phyloP scores from a whole-genome alignment of 441 rosid genomes.

The Cnidoscolus chayamansa region DNA sequence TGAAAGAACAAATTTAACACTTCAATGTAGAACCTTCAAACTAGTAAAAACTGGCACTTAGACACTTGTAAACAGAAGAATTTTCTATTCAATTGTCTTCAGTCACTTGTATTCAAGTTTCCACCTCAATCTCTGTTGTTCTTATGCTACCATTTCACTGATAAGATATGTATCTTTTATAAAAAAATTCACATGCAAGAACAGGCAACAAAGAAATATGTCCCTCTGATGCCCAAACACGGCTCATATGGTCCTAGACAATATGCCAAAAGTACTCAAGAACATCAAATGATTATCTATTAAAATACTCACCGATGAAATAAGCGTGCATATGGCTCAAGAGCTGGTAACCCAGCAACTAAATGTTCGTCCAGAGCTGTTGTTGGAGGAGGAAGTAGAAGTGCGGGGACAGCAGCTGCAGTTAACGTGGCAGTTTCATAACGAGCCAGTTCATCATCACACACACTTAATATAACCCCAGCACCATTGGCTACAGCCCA shows the following conservation, averaged over 20 bases:
- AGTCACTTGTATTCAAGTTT: background rate
- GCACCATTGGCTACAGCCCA: conserved; percentile 99
- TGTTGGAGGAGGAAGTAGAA: conserved; percentile 96
- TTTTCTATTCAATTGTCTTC: background rate
- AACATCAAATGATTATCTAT: background rate
- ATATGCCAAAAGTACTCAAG: conserved; percentile 2
- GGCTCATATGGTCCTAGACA: conserved; percentile 5
- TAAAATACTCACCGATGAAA: conserved; percentile 73
- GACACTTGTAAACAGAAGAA: conserved; percentile 11
- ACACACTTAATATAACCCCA: conserved; percentile 95
- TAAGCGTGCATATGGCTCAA: conserved; percentile 94
- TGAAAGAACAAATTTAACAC: conserved; percentile 13
- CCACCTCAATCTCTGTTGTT: background rate
- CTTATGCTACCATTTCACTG: background rate
- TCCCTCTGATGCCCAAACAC: background rate
- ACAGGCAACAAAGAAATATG: too few relatives aligned
- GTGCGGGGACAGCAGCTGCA: conserved; percentile 97
- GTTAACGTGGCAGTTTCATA: conserved; percentile 95
- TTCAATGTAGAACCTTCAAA: conserved; percentile 8
- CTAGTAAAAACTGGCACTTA: conserved; percentile 9
- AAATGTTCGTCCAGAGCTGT: conserved; percentile 95
- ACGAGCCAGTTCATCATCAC: conserved; percentile 98
- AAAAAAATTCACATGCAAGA: background rate
- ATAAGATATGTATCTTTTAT: background rate
- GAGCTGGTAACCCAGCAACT: conserved; percentile 98